A percentile compares a stretch with the other conserved stretches of the same genome.
Evolutionary conservation across 2,329 filamentous ascomycete genomes (phyloP).

Genomic region (Aschersonia sp.): DNA sequence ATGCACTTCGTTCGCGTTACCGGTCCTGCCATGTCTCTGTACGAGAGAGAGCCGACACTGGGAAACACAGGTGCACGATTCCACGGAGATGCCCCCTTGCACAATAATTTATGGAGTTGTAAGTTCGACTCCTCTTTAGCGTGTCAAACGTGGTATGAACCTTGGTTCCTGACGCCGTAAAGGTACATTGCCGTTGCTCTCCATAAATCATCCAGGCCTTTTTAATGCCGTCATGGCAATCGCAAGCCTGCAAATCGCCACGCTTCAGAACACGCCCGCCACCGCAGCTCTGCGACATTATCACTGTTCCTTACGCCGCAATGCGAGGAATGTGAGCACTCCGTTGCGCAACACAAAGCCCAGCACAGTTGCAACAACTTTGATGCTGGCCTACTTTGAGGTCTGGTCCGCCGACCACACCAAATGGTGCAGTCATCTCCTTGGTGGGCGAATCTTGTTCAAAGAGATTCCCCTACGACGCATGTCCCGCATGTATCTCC

Average conservation of each 20-base stretch:
- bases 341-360: slow-evolving; percentile 56
- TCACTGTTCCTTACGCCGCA: slow-evolving; percentile 64
- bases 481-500: slow-evolving; percentile 58
- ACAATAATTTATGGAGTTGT: slow-evolving; percentile 54
- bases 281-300: slow-evolving; percentile 87
- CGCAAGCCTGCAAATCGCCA: slow-evolving; percentile 76
- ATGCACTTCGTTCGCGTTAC: slow-evolving; percentile 86
- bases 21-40: slow-evolving; percentile 73
- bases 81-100: slow-evolving; percentile 43
- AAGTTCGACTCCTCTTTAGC: slow-evolving; percentile 12
- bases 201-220: slow-evolving; percentile 72
- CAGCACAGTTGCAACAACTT: slow-evolving; percentile 73
- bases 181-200: slow-evolving; percentile 72
- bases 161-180: background rate
- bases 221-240: slow-evolving; percentile 84
- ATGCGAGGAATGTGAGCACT: slow-evolving; percentile 62
- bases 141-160: no score
- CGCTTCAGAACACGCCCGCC: slow-evolving; percentile 57
- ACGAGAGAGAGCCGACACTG: slow-evolving; percentile 69
- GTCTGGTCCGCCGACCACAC: slow-evolving; percentile 88
- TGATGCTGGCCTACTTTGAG: slow-evolving; percentile 83
- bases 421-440: slow-evolving; percentile 89
- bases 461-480: slow-evolving; percentile 66
- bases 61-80: slow-evolving; percentile 44
- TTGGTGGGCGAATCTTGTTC: slow-evolving; percentile 70